phyloP scores from a whole-genome alignment of 176 grass and related monocot genomes.

The Lolium multiflorum region DNA sequence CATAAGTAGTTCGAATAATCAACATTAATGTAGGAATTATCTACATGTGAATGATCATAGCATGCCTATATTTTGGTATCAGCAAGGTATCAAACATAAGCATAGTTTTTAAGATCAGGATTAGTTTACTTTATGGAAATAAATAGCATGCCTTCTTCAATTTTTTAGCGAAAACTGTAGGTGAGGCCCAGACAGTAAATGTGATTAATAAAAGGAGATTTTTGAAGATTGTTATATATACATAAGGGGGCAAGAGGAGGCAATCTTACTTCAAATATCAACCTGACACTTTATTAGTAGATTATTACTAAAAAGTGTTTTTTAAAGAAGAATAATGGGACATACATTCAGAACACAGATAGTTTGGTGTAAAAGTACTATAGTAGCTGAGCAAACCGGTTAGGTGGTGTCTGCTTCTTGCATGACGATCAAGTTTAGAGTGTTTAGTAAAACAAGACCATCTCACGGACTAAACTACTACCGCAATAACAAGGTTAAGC shows the following conservation, averaged over 20 bases:
- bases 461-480: background rate
- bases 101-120: background rate
- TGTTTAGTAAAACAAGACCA: slow-evolving; percentile 2
- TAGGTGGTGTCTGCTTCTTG: background rate
- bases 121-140: slow-evolving; percentile 6
- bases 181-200: background rate
- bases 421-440: background rate
- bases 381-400: background rate
- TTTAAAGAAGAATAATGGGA: slow-evolving; percentile 10
- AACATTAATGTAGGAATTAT: background rate
- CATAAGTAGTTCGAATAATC: slow-evolving; percentile 9
- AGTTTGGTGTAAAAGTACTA: slow-evolving; percentile 12
- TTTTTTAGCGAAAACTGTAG: background rate
- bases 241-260: background rate
- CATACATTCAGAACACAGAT: background rate
- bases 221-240: background rate
- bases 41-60: slow-evolving; percentile 12
- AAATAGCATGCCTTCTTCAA: background rate
- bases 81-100: slow-evolving; percentile 14
- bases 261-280: slow-evolving; percentile 3
- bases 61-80: background rate
- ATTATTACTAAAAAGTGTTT: background rate
- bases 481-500: background rate
- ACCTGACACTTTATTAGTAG: background rate
- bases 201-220: background rate